Evolutionary conservation across 495 filamentous ascomycete genomes (phyloP).

Genomic region (Astrocystis sublimbata): DNA sequence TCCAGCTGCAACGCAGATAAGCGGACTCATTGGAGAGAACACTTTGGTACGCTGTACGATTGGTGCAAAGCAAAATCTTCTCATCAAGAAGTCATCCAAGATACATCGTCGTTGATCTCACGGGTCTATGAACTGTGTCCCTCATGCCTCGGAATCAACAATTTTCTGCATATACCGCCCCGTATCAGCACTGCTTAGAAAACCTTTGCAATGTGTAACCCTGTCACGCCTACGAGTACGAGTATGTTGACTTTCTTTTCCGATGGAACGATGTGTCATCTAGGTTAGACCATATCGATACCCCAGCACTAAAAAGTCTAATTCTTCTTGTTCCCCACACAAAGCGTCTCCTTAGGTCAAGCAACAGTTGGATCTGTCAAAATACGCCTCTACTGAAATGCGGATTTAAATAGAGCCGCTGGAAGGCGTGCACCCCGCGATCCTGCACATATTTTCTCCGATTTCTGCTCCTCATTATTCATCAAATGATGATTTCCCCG

Average conservation of each 20-base stretch:
- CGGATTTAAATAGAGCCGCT: not conserved
- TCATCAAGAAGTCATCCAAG: too few relatives aligned
- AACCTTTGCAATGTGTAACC: too few relatives aligned
- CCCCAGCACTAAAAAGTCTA: constrained; percentile 7
- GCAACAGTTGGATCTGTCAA: not conserved
- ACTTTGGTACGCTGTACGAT: too few relatives aligned
- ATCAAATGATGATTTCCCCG: not conserved
- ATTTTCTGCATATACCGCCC: too few relatives aligned
- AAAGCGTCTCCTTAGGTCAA: constrained; percentile 2
- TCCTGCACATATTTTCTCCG: not conserved
- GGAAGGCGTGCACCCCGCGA: not conserved
- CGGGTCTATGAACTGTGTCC: too few relatives aligned
- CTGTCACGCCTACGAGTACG: too few relatives aligned
- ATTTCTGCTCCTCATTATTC: not conserved
- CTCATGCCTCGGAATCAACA: too few relatives aligned
- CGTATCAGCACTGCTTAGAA: too few relatives aligned
- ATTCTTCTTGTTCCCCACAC: constrained; percentile 1
- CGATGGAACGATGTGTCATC: not conserved
- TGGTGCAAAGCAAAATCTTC: too few relatives aligned
- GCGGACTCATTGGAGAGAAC: constrained; percentile 1
- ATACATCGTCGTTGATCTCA: too few relatives aligned
- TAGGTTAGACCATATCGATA: not conserved
- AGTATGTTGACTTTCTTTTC: too few relatives aligned
- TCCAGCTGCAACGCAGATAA: constrained; percentile 11
- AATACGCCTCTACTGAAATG: not conserved